phyloP scores from a whole-genome alignment of 345 rosid species.

The Eucalyptus erythrocorys region DNA sequence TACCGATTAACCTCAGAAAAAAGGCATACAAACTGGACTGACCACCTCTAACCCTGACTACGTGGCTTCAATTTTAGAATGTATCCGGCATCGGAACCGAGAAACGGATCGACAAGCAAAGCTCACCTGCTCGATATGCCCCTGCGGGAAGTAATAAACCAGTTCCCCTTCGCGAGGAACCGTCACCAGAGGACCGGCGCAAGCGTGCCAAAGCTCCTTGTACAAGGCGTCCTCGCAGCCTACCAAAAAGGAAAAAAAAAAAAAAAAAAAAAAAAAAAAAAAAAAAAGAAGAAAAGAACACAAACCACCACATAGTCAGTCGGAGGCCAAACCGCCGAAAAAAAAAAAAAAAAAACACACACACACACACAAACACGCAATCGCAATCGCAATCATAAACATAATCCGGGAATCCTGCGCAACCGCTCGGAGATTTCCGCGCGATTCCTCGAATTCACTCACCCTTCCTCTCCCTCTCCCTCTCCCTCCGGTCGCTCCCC shows the following conservation, averaged over 20 bases:
- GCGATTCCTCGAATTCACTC: background rate
- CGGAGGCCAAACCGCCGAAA: background rate
- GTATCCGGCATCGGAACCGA: background rate
- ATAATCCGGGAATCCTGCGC: background rate
- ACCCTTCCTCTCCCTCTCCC: background rate
- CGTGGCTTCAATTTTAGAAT: background rate
- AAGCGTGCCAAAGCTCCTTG: slow-evolving; percentile 49
- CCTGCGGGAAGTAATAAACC: slow-evolving; percentile 50
- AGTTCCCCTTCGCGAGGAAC: slow-evolving; percentile 33
- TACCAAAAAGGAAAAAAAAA: background rate
- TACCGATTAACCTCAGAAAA: background rate
- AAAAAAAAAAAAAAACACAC: background rate
- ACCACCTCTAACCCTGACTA: background rate
- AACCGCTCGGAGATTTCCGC: background rate
- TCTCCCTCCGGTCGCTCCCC: background rate
- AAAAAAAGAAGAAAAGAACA: background rate
- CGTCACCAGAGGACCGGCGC: slow-evolving; percentile 52
- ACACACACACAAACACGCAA: background rate
- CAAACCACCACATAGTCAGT: background rate
- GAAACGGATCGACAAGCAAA: background rate
- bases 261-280: background rate
- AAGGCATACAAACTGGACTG: background rate
- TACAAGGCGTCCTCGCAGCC: slow-evolving; percentile 26
- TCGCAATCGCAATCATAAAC: background rate
- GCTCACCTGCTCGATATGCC: slow-evolving; percentile 48